Conservation (phyloP, 352 stramenopile species). For the Globisporangium solare region DNA sequence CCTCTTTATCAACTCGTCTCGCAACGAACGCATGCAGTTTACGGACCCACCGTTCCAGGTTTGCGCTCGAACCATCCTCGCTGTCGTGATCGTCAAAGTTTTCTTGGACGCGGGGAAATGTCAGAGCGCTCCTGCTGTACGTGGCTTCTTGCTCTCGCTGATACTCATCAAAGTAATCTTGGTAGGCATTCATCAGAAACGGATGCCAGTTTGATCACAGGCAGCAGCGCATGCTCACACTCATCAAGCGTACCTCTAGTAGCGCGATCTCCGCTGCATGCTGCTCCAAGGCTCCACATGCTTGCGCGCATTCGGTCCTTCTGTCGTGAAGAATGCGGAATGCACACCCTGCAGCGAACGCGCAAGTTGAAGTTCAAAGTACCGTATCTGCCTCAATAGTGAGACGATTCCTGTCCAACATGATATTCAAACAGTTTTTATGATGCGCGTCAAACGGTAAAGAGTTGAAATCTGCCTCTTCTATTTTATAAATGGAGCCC, state of each 20-base stretch:
- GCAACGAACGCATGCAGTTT: background rate
- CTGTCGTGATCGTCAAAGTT: background rate
- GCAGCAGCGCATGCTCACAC: background rate
- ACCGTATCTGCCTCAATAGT: slow-evolving; percentile 6
- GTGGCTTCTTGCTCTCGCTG: slow-evolving; percentile 1
- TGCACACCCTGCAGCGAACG: slow-evolving; percentile 1
- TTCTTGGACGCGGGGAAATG: background rate
- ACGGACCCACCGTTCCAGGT: background rate
- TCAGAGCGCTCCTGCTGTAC: background rate
- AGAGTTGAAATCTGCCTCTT: background rate
- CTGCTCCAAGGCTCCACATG: slow-evolving; percentile 8
- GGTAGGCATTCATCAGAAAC: background rate
- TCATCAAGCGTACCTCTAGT: background rate
- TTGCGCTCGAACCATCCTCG: background rate
- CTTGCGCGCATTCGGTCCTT: background rate
- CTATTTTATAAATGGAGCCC: background rate
- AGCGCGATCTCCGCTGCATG: background rate
- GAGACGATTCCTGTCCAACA: background rate
- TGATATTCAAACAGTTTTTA: background rate
- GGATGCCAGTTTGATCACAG: background rate
- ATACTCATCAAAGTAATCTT: slow-evolving; percentile 6
- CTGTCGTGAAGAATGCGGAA: background rate
- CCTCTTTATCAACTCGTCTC: background rate
- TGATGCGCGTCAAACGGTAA: background rate
- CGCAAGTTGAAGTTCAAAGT: slow-evolving; percentile 16